These are phyloP conservation scores for Parastagonospora nodorum DNA, from an alignment of 2,329 filamentous ascomycete genomes.

Conservation along the genomic window DNA sequence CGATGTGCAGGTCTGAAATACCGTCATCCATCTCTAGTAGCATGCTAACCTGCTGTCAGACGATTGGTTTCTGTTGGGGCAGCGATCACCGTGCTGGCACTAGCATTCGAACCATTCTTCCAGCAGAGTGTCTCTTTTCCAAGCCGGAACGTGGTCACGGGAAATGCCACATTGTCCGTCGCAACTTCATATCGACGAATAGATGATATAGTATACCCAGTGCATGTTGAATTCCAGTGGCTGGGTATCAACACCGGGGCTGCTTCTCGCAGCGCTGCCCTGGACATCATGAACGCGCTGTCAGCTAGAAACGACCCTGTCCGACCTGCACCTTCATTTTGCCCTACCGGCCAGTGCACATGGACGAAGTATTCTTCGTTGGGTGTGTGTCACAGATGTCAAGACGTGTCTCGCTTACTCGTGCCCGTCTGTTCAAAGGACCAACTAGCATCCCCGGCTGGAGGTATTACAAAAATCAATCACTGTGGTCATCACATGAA, in stretches of 20 bases:
- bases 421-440: slow-evolving; percentile 11
- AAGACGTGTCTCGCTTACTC: slow-evolving; percentile 13
- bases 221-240: not conserved
- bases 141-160: not conserved
- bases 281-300: slow-evolving; percentile 1
- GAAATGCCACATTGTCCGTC: not conserved
- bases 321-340: slow-evolving; percentile 7
- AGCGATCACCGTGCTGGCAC: slow-evolving; percentile 12
- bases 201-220: not conserved
- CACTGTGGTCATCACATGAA: slow-evolving; percentile 19
- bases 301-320: not conserved
- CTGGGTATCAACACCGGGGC: not conserved
- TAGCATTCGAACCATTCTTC: slow-evolving; percentile 26
- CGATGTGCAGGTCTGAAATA: slow-evolving; percentile 15
- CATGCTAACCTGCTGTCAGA: slow-evolving; percentile 1
- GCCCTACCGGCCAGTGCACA: slow-evolving; percentile 17
- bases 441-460: not conserved
- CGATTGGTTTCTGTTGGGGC: slow-evolving; percentile 18
- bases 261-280: not conserved
- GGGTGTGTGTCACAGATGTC: slow-evolving; percentile 20
- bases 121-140: slow-evolving; percentile 22
- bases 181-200: not conserved
- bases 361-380: slow-evolving; percentile 21
- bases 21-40: not conserved
- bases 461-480: not conserved